Evolutionary conservation across 208 protist genomes (phyloP).

Genomic region (Acanthamoeba divionensis): DNA sequence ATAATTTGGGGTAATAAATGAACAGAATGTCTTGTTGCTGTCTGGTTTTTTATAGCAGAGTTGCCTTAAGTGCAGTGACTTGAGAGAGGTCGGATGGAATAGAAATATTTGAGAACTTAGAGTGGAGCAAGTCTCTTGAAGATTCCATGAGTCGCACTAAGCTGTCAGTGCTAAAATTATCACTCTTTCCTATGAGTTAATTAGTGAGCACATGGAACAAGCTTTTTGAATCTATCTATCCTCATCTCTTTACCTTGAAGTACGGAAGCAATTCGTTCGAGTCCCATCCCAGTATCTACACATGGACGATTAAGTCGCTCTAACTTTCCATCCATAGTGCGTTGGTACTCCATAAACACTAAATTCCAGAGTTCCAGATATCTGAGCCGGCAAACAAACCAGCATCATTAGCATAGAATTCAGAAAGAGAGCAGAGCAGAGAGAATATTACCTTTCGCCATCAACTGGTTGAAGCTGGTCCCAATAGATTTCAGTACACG

Average conservation of each 20-base stretch:
- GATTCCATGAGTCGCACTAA: slow-evolving; percentile 28
- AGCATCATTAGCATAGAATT: neutral
- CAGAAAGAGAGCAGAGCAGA: neutral
- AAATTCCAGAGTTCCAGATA: slow-evolving; percentile 76
- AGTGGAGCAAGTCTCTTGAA: neutral
- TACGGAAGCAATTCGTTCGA: slow-evolving; percentile 68
- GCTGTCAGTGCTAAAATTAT: neutral
- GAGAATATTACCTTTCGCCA: slow-evolving; percentile 44
- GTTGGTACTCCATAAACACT: slow-evolving; percentile 71
- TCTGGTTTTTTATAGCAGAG: no score
- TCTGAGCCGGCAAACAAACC: neutral
- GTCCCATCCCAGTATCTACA: slow-evolving; percentile 76
- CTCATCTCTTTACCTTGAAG: slow-evolving; percentile 62
- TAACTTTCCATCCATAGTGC: neutral
- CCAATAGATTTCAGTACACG: slow-evolving; percentile 76
- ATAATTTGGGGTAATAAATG: neutral
- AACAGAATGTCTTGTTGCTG: neutral
- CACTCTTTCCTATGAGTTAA: no score
- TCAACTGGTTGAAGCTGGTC: slow-evolving; percentile 55
- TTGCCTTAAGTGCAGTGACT: no score
- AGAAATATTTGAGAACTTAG: neutral
- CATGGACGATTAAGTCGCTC: neutral
- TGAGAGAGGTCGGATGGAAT: neutral
- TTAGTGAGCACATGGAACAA: no score
- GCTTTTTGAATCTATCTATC: no score